Base-by-base conservation (phyloP, 2,329 filamentous ascomycete genomes). In the Chaetomiaceae sp. region DNA sequence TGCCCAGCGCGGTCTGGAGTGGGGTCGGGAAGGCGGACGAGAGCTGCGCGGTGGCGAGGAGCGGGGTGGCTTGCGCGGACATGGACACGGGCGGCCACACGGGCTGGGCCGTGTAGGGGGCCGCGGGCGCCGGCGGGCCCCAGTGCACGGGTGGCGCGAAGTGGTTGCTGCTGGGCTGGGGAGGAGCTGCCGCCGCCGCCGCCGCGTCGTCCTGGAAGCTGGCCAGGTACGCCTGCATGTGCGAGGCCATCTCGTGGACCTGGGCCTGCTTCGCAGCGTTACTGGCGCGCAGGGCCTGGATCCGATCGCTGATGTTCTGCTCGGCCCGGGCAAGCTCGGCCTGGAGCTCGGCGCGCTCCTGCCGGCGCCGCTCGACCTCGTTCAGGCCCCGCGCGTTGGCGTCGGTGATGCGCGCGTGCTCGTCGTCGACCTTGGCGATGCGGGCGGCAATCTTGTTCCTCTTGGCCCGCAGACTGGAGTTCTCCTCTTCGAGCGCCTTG, bases 371-470 rank as follows among this genome's bases (percentile, higher is more conserved):
- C 55, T 81, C 79, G 45, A 79, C 82, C 60, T 83, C 81, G 52
- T 81, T 75, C 17, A 82, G 69, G 1, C 79, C 80, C 39, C 81
- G 75, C 41, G 72, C 74, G 61, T 86, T 86, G 56, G 84, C 84
- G 56, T 84, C 79, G 19, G 76, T 74, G 56, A 89, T 81, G 56
- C 81, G 81, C 46, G 81, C 79, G 55, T 85, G 75, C 63, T 89
- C 85, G 54, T 79, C 81, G 54, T 84, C 81, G 19, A 88, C 79
- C 68, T 87, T 87, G 60, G 75, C 74, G 56, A 86, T 83, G 41
- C 86, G 81, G 20, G 78, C 74, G 45, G 79, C 78, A 34, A 88
- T 81, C 66, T 86, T 86, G 68, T 87, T 86, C 40, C 78, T 76
- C 63, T 86, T 86, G 47, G 79, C 78, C 58, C 82, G 75, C 24